Conservation (phyloP, 768 basidiomycete species). For the Pisolithus tinctorius region DNA sequence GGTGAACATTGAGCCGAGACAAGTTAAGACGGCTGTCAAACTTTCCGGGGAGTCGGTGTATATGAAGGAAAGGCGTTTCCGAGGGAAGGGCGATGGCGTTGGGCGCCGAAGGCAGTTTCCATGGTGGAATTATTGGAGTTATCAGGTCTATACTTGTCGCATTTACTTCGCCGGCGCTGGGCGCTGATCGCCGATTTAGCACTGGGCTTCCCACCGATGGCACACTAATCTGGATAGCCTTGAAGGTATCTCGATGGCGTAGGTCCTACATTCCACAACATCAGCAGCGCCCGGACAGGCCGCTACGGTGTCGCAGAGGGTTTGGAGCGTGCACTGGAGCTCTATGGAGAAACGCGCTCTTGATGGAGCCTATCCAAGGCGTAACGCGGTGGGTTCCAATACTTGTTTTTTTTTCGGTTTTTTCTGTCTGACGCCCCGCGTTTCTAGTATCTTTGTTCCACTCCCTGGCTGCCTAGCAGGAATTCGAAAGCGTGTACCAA, state of each 20-base stretch:
- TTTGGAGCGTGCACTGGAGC: slow-evolving; percentile 70
- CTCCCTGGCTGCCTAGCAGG: slow-evolving; percentile 76
- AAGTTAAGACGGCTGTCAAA: slow-evolving; percentile 90
- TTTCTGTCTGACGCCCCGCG: neutral
- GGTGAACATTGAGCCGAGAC: slow-evolving; percentile 99
- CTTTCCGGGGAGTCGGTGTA: slow-evolving; percentile 98
- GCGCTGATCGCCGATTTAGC: neutral
- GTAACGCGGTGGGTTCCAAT: slow-evolving; percentile 76
- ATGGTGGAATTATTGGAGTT: slow-evolving; percentile 85
- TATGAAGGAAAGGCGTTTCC: slow-evolving; percentile 68
- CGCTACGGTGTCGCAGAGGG: slow-evolving; percentile 81
- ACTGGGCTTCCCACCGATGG: neutral
- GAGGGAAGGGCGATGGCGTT: slow-evolving; percentile 82
- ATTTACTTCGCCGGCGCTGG: neutral
- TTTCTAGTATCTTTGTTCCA: slow-evolving; percentile 80
- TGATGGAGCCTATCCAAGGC: slow-evolving; percentile 97
- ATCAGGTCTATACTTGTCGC: slow-evolving; percentile 49
- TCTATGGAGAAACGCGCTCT: slow-evolving; percentile 87
- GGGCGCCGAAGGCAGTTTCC: slow-evolving; percentile 88
- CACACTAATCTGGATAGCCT: slow-evolving; percentile 84
- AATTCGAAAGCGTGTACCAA: slow-evolving; percentile 77
- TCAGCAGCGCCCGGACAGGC: slow-evolving; percentile 49
- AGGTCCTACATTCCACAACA: slow-evolving; percentile 71
- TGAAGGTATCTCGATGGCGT: slow-evolving; percentile 75
- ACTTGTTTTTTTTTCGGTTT: neutral